Evolutionary conservation across 257 asterid species (phyloP).

Genomic region (Nicotiana undulata): DNA sequence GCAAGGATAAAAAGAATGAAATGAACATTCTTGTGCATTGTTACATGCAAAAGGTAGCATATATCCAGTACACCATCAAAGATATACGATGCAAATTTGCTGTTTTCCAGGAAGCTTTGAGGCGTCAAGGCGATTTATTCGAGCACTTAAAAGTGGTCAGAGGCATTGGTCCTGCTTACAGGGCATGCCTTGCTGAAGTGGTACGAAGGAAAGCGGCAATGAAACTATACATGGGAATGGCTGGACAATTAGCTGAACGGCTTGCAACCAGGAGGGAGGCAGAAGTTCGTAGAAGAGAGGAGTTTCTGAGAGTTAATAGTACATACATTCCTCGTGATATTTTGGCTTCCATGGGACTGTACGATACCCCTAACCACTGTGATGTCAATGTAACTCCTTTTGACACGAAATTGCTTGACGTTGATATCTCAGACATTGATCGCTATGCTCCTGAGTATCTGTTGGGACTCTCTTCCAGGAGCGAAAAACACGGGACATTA

Average conservation of each 20-base stretch:
- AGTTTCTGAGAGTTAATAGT: conserved; percentile 64
- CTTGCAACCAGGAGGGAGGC: conserved; percentile 79
- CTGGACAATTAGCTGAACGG: conserved; percentile 93
- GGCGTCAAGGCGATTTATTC: conserved; percentile 80
- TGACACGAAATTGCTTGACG: conserved; percentile 65
- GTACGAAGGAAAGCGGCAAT: conserved; percentile 85
- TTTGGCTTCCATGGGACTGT: conserved; percentile 83
- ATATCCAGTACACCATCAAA: conserved; percentile 70
- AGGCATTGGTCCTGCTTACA: conserved; percentile 86
- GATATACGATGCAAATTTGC: conserved; percentile 77
- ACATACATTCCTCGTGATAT: conserved; percentile 76
- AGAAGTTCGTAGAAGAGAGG: conserved; percentile 86
- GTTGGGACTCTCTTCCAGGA: conserved; percentile 45
- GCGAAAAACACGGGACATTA: conserved; percentile 45
- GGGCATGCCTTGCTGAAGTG: conserved; percentile 94
- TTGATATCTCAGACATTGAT: conserved; percentile 74
- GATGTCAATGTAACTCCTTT: conserved; percentile 82
- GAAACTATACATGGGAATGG: conserved; percentile 98
- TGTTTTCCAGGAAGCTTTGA: conserved; percentile 90
- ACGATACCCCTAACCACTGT: conserved; percentile 77
- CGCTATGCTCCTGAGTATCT: conserved; percentile 88
- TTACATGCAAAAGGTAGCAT: conserved; percentile 91
- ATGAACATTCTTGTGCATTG: conserved; percentile 77
- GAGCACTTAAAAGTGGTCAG: conserved; percentile 84
- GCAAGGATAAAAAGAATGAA: conserved; percentile 80